Base-by-base conservation (phyloP, 2,329 filamentous ascomycete genomes). In the Blastomyces gilchristii region DNA sequence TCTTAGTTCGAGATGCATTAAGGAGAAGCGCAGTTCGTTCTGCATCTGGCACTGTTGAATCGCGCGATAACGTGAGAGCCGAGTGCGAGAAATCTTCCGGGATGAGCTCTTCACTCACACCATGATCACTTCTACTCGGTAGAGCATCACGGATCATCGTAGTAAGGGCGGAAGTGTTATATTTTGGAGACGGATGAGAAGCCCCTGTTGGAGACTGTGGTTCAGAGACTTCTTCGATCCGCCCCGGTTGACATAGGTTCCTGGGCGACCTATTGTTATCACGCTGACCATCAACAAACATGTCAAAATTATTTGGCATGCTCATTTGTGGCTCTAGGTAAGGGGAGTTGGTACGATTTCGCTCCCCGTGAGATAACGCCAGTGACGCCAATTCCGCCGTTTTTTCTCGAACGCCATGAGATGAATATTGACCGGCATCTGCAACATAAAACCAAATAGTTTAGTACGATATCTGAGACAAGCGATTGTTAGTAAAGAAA, bases 361-460 rank as follows among this genome's bases (percentile, higher is more conserved):
- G 65, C 34, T 68, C 69, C 14, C 62, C 65, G 62, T 89, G 85
- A 49, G 87, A 87, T 37, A 96, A 82, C 59, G 90, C 87, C 72
- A 92, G 91, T 22, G 85, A 90, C 53, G 91, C 91, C 63, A 96
- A 81, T 75, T 96, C 90, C 60, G 91, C 90, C 2, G 91, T 95
- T 72, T 94, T 88, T 75, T 94, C 87, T 67, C 91, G 87, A 50
- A 96, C 88, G 67, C 86, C 89, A 64, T 87, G 85, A 43, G 82
- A 82, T 49, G 90, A 88, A 74, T 90, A 89, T 69, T 90, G 85
- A 22, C 85, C 83, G 68, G 85, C 88, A 71, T 93, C 89, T 75
- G 84, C 72, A n/a, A 8, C 22, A 82, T 81, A 49, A 82, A 77
- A 41, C n/a, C 2, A 53, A 39, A 22, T 39, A 28, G 11, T 9